Evolutionary conservation across 495 filamentous ascomycete species (phyloP).

Genomic region (Aspergillus nanangensis): DNA sequence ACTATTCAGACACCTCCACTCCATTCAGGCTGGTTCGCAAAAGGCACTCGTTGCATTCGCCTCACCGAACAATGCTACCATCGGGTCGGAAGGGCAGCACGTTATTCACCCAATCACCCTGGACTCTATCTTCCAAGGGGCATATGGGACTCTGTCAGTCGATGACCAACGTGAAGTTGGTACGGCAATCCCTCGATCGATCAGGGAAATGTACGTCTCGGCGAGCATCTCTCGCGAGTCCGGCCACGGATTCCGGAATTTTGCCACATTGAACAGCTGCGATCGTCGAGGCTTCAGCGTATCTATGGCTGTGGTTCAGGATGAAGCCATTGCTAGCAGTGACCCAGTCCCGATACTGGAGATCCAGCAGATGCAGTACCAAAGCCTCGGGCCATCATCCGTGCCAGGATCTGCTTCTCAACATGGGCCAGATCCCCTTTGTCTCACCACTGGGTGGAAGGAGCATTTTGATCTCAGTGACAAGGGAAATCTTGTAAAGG

Average conservation of each 20-base stretch:
- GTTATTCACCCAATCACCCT: constrained; percentile 8
- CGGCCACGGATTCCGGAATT: background rate
- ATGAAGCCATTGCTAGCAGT: background rate
- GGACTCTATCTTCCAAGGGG: constrained; percentile 2
- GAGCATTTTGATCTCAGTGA: background rate
- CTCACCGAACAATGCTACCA: background rate
- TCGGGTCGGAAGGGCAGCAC: background rate
- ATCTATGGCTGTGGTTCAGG: background rate
- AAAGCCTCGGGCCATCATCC: background rate
- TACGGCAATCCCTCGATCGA: background rate
- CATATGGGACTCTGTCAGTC: background rate
- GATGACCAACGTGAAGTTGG: background rate
- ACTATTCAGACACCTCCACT: background rate
- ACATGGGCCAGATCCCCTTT: background rate
- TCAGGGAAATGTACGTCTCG: background rate
- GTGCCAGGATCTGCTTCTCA: background rate
- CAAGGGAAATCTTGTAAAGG: background rate
- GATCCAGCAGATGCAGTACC: background rate
- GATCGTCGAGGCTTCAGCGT: background rate
- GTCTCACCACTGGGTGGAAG: background rate
- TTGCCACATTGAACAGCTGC: background rate
- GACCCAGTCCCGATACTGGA: background rate
- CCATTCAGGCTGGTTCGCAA: background rate
- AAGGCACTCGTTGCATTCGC: background rate
- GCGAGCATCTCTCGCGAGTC: background rate